Percentiles rank a stretch among this genome's conserved stretches.
These are phyloP conservation scores for Ogataea salicorniae DNA, from an alignment of 805 yeast genomes.

Conservation along the genomic window DNA sequence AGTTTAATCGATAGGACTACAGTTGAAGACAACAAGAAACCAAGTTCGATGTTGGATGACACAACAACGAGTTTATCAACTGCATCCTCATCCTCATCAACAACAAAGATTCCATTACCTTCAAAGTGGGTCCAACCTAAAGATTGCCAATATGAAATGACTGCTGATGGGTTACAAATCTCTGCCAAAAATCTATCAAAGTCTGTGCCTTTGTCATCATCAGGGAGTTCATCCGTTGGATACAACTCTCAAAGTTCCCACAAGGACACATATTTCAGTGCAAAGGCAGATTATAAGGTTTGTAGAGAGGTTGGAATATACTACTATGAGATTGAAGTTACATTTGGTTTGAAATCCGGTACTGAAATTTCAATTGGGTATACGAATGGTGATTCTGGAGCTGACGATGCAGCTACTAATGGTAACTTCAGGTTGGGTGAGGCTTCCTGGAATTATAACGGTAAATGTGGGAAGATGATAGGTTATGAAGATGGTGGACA, in stretches of 20 bases:
- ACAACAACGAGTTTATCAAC: not conserved
- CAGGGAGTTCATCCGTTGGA: conserved; percentile 1
- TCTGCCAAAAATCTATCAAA: conserved; percentile 20
- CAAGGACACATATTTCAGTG: conserved; percentile 15
- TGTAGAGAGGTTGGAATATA: conserved; percentile 40
- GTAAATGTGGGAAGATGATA: conserved; percentile 43
- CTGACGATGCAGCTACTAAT: conserved; percentile 12
- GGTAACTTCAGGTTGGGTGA: conserved; percentile 45
- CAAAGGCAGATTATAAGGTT: conserved; percentile 33
- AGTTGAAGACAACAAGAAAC: conserved; percentile 2
- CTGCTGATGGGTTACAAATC: conserved; percentile 20
- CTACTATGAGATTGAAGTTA: conserved; percentile 45
- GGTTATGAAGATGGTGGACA: conserved; percentile 32
- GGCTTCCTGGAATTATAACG: conserved; percentile 48
- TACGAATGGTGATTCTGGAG: conserved; percentile 27
- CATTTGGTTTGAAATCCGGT: conserved; percentile 30
- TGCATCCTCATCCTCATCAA: not conserved
- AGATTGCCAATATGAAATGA: conserved; percentile 16
- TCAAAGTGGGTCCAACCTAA: conserved; percentile 22
- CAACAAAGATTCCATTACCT: conserved; percentile 18
- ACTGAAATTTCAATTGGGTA: conserved; percentile 43
- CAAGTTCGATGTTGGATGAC: not conserved
- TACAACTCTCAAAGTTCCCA: conserved; percentile 7
- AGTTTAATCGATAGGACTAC: conserved; percentile 8
- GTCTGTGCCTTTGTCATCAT: conserved; percentile 8